Evolutionary conservation across 306 rosid species (phyloP).

Genomic region (Cyclanthera cordifolia): DNA sequence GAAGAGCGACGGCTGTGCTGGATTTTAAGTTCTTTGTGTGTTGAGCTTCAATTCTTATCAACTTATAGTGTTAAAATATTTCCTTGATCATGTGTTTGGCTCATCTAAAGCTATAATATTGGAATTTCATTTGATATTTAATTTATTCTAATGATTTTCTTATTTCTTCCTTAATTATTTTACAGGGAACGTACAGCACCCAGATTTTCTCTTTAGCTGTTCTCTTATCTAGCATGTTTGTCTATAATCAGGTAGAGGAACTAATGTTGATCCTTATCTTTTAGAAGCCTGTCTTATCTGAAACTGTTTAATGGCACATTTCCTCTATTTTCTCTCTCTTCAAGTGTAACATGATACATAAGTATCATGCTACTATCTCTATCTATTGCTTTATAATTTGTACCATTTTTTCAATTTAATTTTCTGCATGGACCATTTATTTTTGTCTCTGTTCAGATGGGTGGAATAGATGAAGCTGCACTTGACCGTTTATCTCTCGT

Average conservation of each 20-base stretch:
- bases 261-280: constrained; percentile 7
- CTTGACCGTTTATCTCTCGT: constrained; percentile 92
- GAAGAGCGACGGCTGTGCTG: neutral
- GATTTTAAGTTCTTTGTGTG: neutral
- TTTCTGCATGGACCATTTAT: constrained; percentile 7
- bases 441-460: constrained; percentile 44
- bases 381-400: neutral
- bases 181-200: constrained; percentile 90
- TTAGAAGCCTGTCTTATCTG: neutral
- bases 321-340: constrained; percentile 7
- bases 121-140: neutral
- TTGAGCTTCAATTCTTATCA: neutral
- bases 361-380: neutral
- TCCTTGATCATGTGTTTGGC: neutral
- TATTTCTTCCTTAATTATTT: neutral
- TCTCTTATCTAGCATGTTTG: constrained; percentile 86
- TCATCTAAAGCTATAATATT: neutral
- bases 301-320: neutral
- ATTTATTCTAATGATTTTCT: neutral
- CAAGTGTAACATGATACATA: neutral
- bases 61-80: neutral
- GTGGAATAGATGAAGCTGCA: constrained; percentile 89
- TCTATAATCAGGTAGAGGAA: constrained; percentile 78
- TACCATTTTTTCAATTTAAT: neutral
- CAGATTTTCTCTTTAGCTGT: constrained; percentile 91